A percentile compares a stretch with the other conserved stretches of the same genome.
Evolutionary conservation across 1,139 yeast genomes (phyloP).

Genomic region (Lodderomyces beijingensis): DNA sequence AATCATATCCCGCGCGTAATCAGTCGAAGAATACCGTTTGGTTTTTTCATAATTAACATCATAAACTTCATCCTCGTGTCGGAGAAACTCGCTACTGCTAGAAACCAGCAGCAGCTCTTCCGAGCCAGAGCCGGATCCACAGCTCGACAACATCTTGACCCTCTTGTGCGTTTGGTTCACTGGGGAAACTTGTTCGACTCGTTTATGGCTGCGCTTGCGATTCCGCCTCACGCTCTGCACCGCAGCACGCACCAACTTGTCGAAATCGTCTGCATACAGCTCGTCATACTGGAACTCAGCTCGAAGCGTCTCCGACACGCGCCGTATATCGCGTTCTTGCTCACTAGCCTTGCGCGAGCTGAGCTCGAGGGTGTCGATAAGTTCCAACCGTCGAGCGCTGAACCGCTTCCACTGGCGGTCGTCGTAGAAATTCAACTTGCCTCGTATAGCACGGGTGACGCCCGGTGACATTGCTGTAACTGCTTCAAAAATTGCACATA

Average conservation of each 20-base stretch:
- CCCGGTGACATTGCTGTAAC: no score
- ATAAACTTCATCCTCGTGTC: conserved; percentile 29
- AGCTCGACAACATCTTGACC: conserved; percentile 4
- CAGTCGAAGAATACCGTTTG: conserved; percentile 27
- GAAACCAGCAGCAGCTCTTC: no score
- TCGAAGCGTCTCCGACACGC: conserved; percentile 72
- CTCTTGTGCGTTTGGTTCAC: conserved; percentile 2
- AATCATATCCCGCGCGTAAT: conserved; percentile 36
- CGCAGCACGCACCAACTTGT: conserved; percentile 86
- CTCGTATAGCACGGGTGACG: conserved; percentile 74
- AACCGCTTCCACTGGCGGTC: conserved; percentile 85
- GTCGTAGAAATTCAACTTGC: conserved; percentile 69
- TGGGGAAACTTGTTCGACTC: conserved; percentile 6
- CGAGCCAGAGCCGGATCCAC: conserved; percentile 1
- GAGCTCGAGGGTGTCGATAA: conserved; percentile 76
- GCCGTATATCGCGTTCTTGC: conserved; percentile 75
- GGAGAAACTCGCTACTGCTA: conserved; percentile 20
- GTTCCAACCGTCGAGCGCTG: conserved; percentile 80
- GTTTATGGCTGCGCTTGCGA: conserved; percentile 38
- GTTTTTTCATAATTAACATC: conserved; percentile 32
- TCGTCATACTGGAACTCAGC: conserved; percentile 69
- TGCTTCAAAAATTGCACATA: no score
- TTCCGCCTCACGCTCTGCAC: conserved; percentile 60
- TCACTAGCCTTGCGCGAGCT: conserved; percentile 85
- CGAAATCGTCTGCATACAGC: conserved; percentile 65